Evolutionary conservation across 257 asterid genomes (phyloP).

Genomic region (Verbena officinalis): DNA sequence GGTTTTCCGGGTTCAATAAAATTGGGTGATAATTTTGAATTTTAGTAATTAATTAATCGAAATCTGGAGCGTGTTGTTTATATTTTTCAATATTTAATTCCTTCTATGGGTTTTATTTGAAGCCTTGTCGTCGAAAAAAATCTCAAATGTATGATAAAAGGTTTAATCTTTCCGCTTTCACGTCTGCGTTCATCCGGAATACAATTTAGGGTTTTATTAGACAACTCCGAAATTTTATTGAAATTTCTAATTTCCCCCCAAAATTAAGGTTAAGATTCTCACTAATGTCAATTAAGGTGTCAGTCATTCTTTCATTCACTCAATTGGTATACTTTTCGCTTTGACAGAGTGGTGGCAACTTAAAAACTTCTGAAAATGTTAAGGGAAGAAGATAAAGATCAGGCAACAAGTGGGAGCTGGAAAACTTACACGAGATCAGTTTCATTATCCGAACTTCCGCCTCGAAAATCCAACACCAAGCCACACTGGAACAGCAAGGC

Average conservation of each 20-base stretch:
- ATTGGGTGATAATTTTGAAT: slow-evolving; percentile 36
- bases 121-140: slow-evolving; percentile 12
- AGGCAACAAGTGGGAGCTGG: slow-evolving; percentile 46
- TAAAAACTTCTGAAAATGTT: slow-evolving; percentile 47
- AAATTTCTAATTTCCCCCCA: not conserved
- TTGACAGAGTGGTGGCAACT: slow-evolving; percentile 42
- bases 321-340: slow-evolving; percentile 40
- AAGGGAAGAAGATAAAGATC: slow-evolving; percentile 61
- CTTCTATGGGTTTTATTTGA: slow-evolving; percentile 7
- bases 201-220: slow-evolving; percentile 14
- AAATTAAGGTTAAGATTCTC: slow-evolving; percentile 14
- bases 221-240: slow-evolving; percentile 15
- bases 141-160: slow-evolving; percentile 26
- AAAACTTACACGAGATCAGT: slow-evolving; percentile 69
- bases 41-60: slow-evolving; percentile 25
- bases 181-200: slow-evolving; percentile 10
- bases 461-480: slow-evolving; percentile 53
- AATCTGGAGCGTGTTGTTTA: not conserved
- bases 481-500: slow-evolving; percentile 90
- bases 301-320: slow-evolving; percentile 34
- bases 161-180: slow-evolving; percentile 14
- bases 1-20: slow-evolving; percentile 45
- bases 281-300: slow-evolving; percentile 29
- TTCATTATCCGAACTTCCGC: slow-evolving; percentile 78
- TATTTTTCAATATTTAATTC: not conserved